These are phyloP conservation scores for Bullera alba DNA, from an alignment of 768 basidiomycete species.

Conservation along the genomic window DNA sequence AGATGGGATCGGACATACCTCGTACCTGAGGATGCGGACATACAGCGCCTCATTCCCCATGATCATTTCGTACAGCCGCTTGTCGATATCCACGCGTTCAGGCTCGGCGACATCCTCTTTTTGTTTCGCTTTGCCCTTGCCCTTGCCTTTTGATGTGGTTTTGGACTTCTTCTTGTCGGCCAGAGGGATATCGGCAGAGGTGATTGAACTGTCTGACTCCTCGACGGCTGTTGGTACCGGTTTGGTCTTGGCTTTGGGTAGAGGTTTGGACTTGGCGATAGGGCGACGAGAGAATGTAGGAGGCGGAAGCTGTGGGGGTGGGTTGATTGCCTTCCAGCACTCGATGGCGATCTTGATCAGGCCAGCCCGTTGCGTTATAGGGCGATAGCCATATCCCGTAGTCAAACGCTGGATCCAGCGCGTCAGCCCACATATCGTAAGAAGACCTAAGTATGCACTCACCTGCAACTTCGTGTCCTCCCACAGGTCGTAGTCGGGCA, in stretches of 20 bases:
- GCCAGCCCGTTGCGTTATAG: conserved; percentile 10
- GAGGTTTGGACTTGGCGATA: neutral
- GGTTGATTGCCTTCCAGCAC: conserved; percentile 33
- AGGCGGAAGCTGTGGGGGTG: conserved; percentile 5
- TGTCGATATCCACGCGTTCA: conserved; percentile 8
- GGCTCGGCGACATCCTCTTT: neutral
- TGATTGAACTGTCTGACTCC: neutral
- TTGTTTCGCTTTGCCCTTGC: neutral
- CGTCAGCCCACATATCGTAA: conserved; percentile 2
- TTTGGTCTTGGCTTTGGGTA: neutral
- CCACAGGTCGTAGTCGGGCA: conserved; percentile 35
- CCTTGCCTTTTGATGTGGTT: conserved; percentile 6
- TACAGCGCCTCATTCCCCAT: conserved; percentile 25
- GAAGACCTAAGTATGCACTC: neutral
- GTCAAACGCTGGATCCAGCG: conserved; percentile 8
- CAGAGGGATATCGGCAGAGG: conserved; percentile 28
- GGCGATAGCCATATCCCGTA: conserved; percentile 20
- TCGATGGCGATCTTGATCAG: conserved; percentile 19
- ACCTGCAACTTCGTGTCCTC: conserved; percentile 26
- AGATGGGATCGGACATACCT: conserved; percentile 19
- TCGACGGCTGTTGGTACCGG: neutral
- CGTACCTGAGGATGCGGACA: conserved; percentile 29
- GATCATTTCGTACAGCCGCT: conserved; percentile 26
- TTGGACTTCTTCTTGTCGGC: conserved; percentile 13
- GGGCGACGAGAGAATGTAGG: too few species aligned